These are phyloP conservation scores for Hepatocystis sp. DNA, from an alignment of 169 alveolate genomes.

Conservation along the genomic window DNA sequence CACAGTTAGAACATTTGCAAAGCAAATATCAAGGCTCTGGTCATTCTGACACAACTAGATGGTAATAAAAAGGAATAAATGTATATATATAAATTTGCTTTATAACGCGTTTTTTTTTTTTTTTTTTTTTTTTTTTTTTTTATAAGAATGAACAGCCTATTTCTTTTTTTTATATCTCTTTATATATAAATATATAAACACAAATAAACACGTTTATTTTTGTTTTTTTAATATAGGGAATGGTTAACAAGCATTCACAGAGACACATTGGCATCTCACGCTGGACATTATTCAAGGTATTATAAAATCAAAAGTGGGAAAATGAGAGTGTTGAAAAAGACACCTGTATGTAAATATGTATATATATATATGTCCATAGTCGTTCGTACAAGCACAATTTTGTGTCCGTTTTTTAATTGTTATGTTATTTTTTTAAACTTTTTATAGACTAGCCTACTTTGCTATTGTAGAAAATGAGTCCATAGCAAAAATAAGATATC, in stretches of 20 bases:
- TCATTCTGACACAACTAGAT: slow-evolving; percentile 92
- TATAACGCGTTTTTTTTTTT: no score
- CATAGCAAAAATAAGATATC: slow-evolving; percentile 87
- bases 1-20: slow-evolving; percentile 95
- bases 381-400: background rate
- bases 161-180: no score
- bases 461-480: slow-evolving; percentile 93
- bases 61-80: slow-evolving; percentile 80
- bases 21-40: slow-evolving; percentile 98
- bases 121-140: no score
- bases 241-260: slow-evolving; percentile 94
- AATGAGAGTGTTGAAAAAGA: no score
- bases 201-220: background rate
- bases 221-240: slow-evolving; percentile 86
- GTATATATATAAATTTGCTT: background rate
- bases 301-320: slow-evolving; percentile 3
- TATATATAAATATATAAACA: no score
- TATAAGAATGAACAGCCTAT: no score
- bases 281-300: slow-evolving; percentile 92
- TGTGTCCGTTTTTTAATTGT: background rate
- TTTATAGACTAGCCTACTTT: slow-evolving; percentile 93
- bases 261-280: slow-evolving; percentile 94
- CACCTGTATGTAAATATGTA: background rate
- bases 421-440: no score
- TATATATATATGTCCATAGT: background rate